Percentiles rank a stretch among this genome's conserved stretches.
Conservation (phyloP, 2,329 filamentous ascomycete genomes). For the Paramyrothecium sp. region DNA sequence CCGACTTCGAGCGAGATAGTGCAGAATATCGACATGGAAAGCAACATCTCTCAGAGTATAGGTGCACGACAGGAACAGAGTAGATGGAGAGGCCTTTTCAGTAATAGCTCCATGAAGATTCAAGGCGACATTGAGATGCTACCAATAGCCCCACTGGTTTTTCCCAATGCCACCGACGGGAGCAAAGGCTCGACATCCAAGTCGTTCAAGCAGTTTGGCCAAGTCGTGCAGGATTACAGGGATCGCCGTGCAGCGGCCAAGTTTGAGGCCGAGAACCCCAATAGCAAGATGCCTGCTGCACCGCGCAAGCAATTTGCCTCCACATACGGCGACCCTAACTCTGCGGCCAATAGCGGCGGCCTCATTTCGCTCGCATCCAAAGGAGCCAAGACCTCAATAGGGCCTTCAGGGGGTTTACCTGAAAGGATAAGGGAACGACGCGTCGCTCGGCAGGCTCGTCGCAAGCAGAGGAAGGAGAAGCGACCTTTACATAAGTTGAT, state of each 20-base stretch:
- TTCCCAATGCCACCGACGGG: background rate
- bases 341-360: conserved; percentile 1
- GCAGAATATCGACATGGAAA: conserved; percentile 1
- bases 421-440: background rate
- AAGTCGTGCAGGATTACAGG: conserved; percentile 2
- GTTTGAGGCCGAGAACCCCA: conserved; percentile 2
- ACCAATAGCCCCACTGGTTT: background rate
- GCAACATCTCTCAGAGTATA: conserved; percentile 4
- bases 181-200: background rate
- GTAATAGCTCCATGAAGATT: conserved; percentile 5
- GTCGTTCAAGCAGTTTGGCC: background rate
- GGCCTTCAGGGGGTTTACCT: background rate
- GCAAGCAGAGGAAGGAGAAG: conserved; percentile 1
- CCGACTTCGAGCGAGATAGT: conserved; percentile 29
- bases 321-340: conserved; percentile 3
- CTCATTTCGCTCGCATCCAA: conserved; percentile 2
- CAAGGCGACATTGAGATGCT: conserved; percentile 1
- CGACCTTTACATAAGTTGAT: conserved; percentile 1
- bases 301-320: conserved; percentile 4
- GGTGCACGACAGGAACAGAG: conserved; percentile 4
- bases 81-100: conserved; percentile 1
- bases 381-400: conserved; percentile 1
- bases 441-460: background rate
- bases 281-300: conserved; percentile 2
- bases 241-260: conserved; percentile 3